These are phyloP conservation scores for Calendula officinalis DNA, from an alignment of 129 eudicot genomes.

Conservation along the genomic window DNA sequence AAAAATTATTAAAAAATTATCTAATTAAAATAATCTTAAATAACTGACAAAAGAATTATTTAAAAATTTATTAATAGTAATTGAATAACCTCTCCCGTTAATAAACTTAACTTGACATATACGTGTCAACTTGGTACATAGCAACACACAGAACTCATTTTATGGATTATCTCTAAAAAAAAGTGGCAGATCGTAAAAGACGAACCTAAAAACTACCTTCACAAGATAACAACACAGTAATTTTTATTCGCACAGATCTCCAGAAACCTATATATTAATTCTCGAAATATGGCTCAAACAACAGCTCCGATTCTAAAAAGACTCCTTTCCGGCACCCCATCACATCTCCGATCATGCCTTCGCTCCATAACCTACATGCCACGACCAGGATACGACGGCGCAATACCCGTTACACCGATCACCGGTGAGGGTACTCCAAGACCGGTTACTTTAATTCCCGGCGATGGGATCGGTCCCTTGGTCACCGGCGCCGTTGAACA, in stretches of 20 bases:
- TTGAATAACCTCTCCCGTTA: no score
- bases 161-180: not conserved
- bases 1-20: no score
- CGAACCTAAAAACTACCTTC: not conserved
- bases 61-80: no score
- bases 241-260: constrained; percentile 1
- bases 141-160: not conserved
- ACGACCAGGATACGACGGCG: constrained; percentile 50
- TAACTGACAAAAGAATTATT: no score
- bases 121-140: no score
- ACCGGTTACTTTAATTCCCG: constrained; percentile 72
- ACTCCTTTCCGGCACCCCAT: constrained; percentile 22
- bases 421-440: constrained; percentile 60
- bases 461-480: constrained; percentile 81
- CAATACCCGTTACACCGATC: constrained; percentile 51
- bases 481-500: constrained; percentile 83
- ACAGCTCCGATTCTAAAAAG: constrained; percentile 31
- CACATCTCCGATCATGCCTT: constrained; percentile 23
- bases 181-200: constrained; percentile 9
- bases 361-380: constrained; percentile 53
- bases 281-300: constrained; percentile 38
- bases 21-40: no score
- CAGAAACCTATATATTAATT: not conserved
- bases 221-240: not conserved
- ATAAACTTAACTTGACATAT: no score